Evolutionary conservation across 2,329 filamentous ascomycete genomes (phyloP), one percentile per base, ranked within the genome.

Genomic region (Nannizziopsis arthrosporioides): DNA sequence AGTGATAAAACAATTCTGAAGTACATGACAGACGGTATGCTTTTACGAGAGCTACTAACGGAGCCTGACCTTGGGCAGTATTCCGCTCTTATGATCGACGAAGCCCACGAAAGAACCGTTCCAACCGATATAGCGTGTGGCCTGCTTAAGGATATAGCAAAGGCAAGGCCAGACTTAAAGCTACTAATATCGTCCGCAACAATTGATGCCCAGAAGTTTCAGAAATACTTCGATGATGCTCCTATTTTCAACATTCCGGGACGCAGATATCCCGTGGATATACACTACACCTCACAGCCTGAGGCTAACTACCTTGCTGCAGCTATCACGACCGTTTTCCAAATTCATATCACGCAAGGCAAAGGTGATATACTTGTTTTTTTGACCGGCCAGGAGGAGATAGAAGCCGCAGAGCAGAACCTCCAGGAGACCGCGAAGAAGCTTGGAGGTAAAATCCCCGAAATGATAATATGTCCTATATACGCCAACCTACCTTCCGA

Each of bases 21-120:
- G 65, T 96, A 94, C 67, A 90, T 94, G 84, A 98, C 92, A 0
- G 92, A 98, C 60, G 92, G 92, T 62, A 94, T 96, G 84, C 71
- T 96, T 35, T 72, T 96, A 27, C 77, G 88, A 61, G 87, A 94
- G 62, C 84, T 95, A 55, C 78, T 95, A 69, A 90, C 86, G 0
- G 87, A 94, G 59, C 89, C 90, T 0, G 81, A 90, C 55, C 71
- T 96, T 5, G 77, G 80, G 1, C 80, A 80, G 12, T 96, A 96
- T 58, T 85, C 85, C 4, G 85, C 82, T 10, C 68, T 98, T 53
- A 95, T 98, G 82, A 90, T 98, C 49, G 92, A 98, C 62, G 92
- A 98, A 64, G 92, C 92, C 0, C 92, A 98, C 76, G 92, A 98
- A 63, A 76, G 92, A 56, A 94, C 87, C 0, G 76, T 96, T 0